phyloP scores from a whole-genome alignment of 768 basidiomycete genomes.

The Suillus americanus region DNA sequence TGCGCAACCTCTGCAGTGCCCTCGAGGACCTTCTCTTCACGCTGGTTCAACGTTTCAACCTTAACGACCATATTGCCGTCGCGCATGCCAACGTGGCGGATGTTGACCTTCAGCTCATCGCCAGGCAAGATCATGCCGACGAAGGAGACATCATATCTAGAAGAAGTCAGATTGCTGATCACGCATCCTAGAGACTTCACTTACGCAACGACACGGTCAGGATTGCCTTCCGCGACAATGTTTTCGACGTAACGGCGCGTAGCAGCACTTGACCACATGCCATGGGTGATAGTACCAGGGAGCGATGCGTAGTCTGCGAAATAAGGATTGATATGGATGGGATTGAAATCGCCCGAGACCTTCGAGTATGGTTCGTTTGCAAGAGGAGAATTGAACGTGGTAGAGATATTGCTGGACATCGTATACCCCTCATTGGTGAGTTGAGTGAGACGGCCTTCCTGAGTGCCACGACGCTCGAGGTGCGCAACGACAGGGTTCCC shows the following conservation, averaged over 20 bases:
- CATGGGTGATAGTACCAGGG: constrained; percentile 96
- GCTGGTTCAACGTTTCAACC: constrained; percentile 80
- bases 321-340: constrained; percentile 98
- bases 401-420: constrained; percentile 61
- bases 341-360: constrained; percentile 97
- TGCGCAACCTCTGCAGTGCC: constrained; percentile 94
- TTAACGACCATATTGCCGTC: constrained; percentile 92
- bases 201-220: constrained; percentile 85
- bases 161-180: constrained; percentile 5
- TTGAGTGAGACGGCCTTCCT: constrained; percentile 73
- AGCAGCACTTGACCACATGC: constrained; percentile 95
- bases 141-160: constrained; percentile 89
- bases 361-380: constrained; percentile 96
- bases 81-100: constrained; percentile 89
- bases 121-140: constrained; percentile 96
- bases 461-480: constrained; percentile 84
- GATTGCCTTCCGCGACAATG: constrained; percentile 89
- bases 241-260: constrained; percentile 92
- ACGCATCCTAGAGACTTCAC: constrained; percentile 27
- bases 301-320: constrained; percentile 92
- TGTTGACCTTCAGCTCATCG: constrained; percentile 81
- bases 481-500: constrained; percentile 95
- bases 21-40: constrained; percentile 88
- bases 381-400: constrained; percentile 77
- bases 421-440: constrained; percentile 88